Conservation (phyloP, 176 grass and related monocot species). For the Saccharum spontaneum region DNA sequence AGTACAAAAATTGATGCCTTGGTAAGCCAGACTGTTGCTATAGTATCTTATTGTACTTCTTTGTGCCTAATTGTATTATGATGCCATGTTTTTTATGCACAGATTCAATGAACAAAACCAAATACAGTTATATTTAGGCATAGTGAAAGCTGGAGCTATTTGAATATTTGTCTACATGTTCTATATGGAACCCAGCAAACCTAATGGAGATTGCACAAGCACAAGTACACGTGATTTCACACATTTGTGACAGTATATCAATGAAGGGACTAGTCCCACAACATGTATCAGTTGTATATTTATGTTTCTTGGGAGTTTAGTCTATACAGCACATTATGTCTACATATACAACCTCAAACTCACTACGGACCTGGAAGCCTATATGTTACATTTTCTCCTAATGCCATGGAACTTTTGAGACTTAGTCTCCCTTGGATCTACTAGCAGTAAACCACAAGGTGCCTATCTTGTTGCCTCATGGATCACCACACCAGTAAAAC, state of each 20-base stretch:
- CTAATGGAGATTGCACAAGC: neutral
- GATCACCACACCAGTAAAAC: neutral
- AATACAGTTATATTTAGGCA: neutral
- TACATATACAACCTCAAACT: neutral
- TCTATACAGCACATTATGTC: neutral
- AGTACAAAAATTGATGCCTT: slow-evolving; percentile 97
- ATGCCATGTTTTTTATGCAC: slow-evolving; percentile 25
- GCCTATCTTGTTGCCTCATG: neutral
- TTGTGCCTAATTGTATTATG: neutral
- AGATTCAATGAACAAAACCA: neutral
- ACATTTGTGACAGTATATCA: neutral
- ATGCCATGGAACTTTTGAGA: neutral
- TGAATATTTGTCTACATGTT: neutral
- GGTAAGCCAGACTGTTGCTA: slow-evolving; percentile 51
- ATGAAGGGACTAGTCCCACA: neutral
- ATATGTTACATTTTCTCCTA: neutral
- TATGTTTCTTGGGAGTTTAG: slow-evolving; percentile 10
- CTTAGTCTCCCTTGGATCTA: neutral
- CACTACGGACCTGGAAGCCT: neutral
- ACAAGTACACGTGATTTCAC: neutral
- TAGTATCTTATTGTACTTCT: neutral
- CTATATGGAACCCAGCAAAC: neutral
- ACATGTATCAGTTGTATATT: neutral
- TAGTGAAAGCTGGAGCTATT: neutral
- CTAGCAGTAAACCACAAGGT: neutral